These are phyloP conservation scores for Fomitopsis serialis DNA, from an alignment of 768 basidiomycete species.

Conservation along the genomic window DNA sequence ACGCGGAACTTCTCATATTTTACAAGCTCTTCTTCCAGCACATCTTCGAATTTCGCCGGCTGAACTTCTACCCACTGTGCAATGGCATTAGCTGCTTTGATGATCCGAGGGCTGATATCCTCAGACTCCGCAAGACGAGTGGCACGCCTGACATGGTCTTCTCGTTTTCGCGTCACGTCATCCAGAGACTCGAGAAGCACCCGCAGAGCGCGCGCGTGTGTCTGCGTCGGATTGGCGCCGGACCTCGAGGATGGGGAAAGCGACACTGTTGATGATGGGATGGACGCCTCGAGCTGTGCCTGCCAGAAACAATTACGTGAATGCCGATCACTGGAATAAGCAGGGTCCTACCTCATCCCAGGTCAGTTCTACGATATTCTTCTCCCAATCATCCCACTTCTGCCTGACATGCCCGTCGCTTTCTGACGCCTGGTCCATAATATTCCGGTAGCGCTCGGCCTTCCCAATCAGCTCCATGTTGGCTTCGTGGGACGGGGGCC, in stretches of 20 bases:
- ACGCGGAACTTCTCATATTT: slow-evolving; percentile 70
- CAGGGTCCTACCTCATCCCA: slow-evolving; percentile 47
- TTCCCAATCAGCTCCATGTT: slow-evolving; percentile 70
- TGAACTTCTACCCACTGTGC: slow-evolving; percentile 66
- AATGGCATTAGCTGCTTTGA: slow-evolving; percentile 60
- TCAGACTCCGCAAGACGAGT: slow-evolving; percentile 58
- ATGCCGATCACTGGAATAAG: neutral
- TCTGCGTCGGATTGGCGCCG: slow-evolving; percentile 35
- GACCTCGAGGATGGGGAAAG: neutral
- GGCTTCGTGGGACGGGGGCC: slow-evolving; percentile 73
- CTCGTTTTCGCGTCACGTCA: slow-evolving; percentile 55
- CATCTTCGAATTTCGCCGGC: slow-evolving; percentile 84
- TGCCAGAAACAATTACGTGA: slow-evolving; percentile 20
- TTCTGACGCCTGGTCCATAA: slow-evolving; percentile 63
- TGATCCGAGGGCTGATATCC: slow-evolving; percentile 65
- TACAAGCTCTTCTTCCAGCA: slow-evolving; percentile 69
- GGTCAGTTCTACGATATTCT: slow-evolving; percentile 62
- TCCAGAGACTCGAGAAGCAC: slow-evolving; percentile 77
- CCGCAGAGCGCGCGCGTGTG: slow-evolving; percentile 65
- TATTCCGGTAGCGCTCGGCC: slow-evolving; percentile 63
- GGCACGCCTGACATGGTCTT: slow-evolving; percentile 60
- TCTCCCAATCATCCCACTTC: slow-evolving; percentile 90
- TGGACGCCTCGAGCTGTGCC: slow-evolving; percentile 59
- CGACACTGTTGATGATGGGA: slow-evolving; percentile 59
- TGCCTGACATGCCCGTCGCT: slow-evolving; percentile 73